Evolutionary conservation across 441 rosid genomes (phyloP), one percentile per base, ranked within the genome.

Genomic region (Eutrema salsugineum): DNA sequence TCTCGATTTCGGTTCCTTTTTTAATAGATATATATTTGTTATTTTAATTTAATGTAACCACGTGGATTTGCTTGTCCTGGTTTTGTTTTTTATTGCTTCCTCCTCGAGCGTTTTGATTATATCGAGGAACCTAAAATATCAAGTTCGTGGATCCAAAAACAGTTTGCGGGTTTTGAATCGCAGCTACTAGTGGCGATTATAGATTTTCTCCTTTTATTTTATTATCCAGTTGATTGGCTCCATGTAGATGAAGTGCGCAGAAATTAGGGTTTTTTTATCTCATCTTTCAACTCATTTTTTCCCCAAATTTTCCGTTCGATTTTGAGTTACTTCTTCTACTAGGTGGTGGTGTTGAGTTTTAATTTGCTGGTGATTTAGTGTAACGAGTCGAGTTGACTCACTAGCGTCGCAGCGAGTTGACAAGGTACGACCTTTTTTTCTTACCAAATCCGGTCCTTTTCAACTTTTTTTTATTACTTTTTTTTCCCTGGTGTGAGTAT

Each of bases 41-140:
- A 8, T 6, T 30, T 2, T 16, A 43, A 35, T 63, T 56, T 8
- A 38, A 27, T 69, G 75, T n/a, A 32, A 64, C 40, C 79, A 76
- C 79, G 79, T 76, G 79, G 76, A 71, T 65, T 69, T 71, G 76
- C 67, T 76, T 76, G 75, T 70, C 71, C 32, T 68, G 70, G 50
- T 68, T 75, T 69, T 53, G 47, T 20, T 51, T 32, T 55, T 35
- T 14, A 6, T 51, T 28, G 16, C 27, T 44, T 1, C 5, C 11
- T 59, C 33, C 20, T 59, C 56, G 32, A 50, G 61, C 68, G 20
- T 44, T 36, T 75, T 75, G 73, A 60, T 43, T 69, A 6, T 61
- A 67, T 61, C 78, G 70, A 75, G 75, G 70, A 63, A 46, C 47
- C 75, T 38, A 56, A 56, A 66, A 59, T 42, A 50, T n/a, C 47